phyloP scores from a whole-genome alignment of 305 asterid species.

The Solanum chacoense region DNA sequence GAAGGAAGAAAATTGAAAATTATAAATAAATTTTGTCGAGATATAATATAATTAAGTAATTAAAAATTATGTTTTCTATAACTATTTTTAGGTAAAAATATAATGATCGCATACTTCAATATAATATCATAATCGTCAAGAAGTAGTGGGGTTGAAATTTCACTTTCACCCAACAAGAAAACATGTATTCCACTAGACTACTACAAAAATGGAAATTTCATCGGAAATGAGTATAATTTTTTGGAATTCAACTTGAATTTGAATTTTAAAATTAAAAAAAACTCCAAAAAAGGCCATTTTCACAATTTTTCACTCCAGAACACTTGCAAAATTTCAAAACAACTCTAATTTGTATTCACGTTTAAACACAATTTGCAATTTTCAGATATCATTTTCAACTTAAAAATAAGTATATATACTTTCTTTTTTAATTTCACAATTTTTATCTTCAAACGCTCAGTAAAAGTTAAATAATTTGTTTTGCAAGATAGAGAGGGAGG shows the following conservation, averaged over 20 bases:
- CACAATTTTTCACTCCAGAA: background rate
- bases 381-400: background rate
- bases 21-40: background rate
- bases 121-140: rapidly evolving
- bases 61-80: background rate
- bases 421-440: background rate
- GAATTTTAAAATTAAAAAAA: no score
- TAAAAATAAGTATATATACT: background rate
- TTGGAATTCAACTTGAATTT: background rate
- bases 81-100: background rate
- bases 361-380: no score
- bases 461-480: background rate
- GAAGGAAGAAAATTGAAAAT: background rate
- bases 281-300: no score
- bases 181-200: background rate
- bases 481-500: background rate
- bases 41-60: background rate
- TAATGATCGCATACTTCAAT: background rate
- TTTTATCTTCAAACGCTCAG: rapidly evolving
- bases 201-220: background rate
- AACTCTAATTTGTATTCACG: background rate
- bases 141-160: background rate
- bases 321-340: background rate
- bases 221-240: background rate
- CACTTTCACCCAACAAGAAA: background rate